Conservation (phyloP, 352 stramenopile species). For the Globisporangium ultimum region DNA sequence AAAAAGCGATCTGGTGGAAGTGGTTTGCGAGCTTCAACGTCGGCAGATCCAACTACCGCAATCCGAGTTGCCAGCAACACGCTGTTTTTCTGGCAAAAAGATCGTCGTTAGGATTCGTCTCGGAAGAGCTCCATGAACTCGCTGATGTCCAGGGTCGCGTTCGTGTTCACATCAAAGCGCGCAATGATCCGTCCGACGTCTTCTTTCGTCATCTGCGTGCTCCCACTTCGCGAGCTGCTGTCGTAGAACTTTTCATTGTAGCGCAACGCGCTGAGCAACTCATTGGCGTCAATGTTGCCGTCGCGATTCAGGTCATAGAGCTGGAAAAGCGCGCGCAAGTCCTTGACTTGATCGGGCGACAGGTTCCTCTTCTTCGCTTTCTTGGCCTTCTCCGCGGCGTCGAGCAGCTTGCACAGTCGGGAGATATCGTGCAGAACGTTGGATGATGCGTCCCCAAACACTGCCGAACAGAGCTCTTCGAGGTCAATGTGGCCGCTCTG, state of each 20-base stretch:
- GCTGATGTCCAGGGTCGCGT: slow-evolving; percentile 62
- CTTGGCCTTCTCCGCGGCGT: slow-evolving; percentile 49
- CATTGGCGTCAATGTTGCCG: slow-evolving; percentile 63
- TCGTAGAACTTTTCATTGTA: slow-evolving; percentile 81
- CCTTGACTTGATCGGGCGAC: slow-evolving; percentile 46
- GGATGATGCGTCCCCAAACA: slow-evolving; percentile 49
- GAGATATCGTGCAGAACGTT: slow-evolving; percentile 52
- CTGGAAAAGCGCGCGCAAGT: slow-evolving; percentile 61
- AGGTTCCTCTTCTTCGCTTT: slow-evolving; percentile 51
- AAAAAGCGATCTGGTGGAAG: too few species aligned
- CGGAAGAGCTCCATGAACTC: slow-evolving; percentile 83
- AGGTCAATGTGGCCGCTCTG: slow-evolving; percentile 76
- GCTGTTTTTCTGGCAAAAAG: too few species aligned
- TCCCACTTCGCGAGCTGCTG: slow-evolving; percentile 20
- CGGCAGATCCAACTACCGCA: too few species aligned
- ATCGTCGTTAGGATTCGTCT: slow-evolving; percentile 42
- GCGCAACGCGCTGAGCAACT: slow-evolving; percentile 57
- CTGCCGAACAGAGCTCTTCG: slow-evolving; percentile 46
- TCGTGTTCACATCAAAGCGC: slow-evolving; percentile 74
- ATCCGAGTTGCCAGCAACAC: too few species aligned
- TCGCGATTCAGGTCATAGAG: slow-evolving; percentile 70
- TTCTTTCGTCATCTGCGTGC: slow-evolving; percentile 39
- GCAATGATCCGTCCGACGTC: slow-evolving; percentile 72
- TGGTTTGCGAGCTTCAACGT: too few species aligned
- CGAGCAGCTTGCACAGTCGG: slow-evolving; percentile 47